Evolutionary conservation across 1,284 basidiomycete species (phyloP).

Genomic region (Salmacisia buchloeana): DNA sequence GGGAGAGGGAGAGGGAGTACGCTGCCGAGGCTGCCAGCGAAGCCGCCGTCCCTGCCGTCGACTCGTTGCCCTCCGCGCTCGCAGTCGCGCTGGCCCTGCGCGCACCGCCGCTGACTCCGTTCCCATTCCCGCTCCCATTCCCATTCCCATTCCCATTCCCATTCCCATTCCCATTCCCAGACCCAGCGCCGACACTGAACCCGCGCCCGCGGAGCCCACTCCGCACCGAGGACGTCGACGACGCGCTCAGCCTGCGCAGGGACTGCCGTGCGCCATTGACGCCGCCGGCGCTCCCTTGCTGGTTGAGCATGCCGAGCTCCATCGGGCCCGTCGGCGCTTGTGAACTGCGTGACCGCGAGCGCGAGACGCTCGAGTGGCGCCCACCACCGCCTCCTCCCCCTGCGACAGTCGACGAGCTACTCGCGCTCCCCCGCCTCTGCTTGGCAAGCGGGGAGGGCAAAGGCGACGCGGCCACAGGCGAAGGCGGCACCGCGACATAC

Average conservation of each 20-base stretch:
- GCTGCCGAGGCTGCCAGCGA: too few relatives aligned
- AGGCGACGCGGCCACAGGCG: not conserved
- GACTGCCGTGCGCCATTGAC: not conserved
- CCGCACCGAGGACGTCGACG: not conserved
- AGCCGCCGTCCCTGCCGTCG: too few relatives aligned
- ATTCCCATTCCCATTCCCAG: too few relatives aligned
- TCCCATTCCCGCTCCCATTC: too few relatives aligned
- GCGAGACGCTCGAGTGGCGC: not conserved
- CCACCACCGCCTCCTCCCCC: not conserved
- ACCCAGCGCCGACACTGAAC: not conserved
- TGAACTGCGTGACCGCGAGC: not conserved
- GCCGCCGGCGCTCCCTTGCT: not conserved
- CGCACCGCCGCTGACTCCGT: too few relatives aligned
- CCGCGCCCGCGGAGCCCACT: not conserved
- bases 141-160: too few relatives aligned
- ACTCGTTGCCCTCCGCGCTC: too few relatives aligned
- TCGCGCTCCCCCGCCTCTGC: not conserved
- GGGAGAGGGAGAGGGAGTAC: too few relatives aligned
- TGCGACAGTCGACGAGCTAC: not conserved
- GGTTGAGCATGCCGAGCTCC: too few relatives aligned
- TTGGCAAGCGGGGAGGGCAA: not conserved
- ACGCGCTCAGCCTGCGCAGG: not conserved
- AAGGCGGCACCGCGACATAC: not conserved
- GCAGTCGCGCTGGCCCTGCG: too few relatives aligned
- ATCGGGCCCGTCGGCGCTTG: not conserved